These are phyloP conservation scores for Pontederia crassipes DNA, from an alignment of 176 grass and related monocot genomes.

Conservation along the genomic window DNA sequence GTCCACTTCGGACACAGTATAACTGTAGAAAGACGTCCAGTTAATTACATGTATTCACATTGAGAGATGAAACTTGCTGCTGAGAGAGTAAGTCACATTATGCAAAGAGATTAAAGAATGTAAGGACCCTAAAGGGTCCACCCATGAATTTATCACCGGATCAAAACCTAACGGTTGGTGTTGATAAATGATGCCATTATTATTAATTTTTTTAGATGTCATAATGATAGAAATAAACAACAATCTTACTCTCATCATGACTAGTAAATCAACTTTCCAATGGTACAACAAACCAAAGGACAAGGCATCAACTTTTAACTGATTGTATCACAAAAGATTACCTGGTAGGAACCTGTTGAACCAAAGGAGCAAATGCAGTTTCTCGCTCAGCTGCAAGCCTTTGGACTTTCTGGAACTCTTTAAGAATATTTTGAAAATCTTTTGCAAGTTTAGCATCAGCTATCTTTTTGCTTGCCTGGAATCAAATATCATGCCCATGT, in stretches of 20 bases:
- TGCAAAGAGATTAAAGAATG: too few species aligned
- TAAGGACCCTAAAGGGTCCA: too few species aligned
- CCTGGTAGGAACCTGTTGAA: conserved; percentile 51
- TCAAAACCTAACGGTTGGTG: too few species aligned
- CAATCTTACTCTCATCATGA: neutral
- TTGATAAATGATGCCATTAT: too few species aligned
- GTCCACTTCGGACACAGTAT: conserved; percentile 3
- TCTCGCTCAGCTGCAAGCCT: conserved; percentile 75
- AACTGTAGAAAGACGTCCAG: conserved; percentile 2
- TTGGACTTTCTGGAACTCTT: conserved; percentile 77
- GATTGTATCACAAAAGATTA: conserved; percentile 5
- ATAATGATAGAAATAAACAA: too few species aligned
- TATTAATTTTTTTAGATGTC: too few species aligned
- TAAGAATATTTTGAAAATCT: conserved; percentile 74
- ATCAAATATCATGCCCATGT: conserved; percentile 4
- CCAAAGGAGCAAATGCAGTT: conserved; percentile 45
- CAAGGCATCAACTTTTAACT: neutral
- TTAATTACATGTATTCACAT: too few species aligned
- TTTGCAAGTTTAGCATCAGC: conserved; percentile 87
- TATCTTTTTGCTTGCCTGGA: conserved; percentile 71
- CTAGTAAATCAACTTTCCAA: conserved; percentile 10
- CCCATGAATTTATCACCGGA: too few species aligned
- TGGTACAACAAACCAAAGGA: neutral
- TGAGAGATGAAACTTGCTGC: too few species aligned
- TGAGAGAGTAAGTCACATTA: too few species aligned